phyloP scores from a whole-genome alignment of 768 basidiomycete species.

The Megacollybia marginata region DNA sequence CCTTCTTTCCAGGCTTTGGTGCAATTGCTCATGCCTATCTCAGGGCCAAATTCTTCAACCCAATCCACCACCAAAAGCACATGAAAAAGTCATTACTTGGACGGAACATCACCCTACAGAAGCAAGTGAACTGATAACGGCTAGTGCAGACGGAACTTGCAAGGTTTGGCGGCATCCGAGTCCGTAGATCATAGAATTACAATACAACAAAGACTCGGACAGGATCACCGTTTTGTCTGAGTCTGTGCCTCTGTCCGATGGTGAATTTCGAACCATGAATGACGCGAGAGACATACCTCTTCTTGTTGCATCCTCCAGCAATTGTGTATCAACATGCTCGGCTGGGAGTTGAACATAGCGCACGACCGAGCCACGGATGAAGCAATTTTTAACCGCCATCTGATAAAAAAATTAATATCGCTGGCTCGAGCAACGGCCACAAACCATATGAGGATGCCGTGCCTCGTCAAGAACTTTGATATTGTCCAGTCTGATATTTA shows the following conservation, averaged over 20 bases:
- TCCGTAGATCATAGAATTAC: not conserved
- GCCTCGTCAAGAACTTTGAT: conserved; percentile 91
- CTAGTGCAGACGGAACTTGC: conserved; percentile 85
- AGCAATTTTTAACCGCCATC: conserved; percentile 99
- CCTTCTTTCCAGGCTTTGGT: conserved; percentile 4
- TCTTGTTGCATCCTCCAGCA: conserved; percentile 93
- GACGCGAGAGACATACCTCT: conserved; percentile 52
- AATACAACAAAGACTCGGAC: not conserved
- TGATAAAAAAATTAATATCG: conserved; percentile 21
- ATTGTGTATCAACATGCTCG: conserved; percentile 88
- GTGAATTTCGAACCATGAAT: not conserved
- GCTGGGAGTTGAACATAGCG: conserved; percentile 94
- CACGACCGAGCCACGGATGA: conserved; percentile 97
- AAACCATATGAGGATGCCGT: conserved; percentile 95
- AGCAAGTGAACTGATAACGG: conserved; percentile 77
- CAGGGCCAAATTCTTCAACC: conserved; percentile 68
- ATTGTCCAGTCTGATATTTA: conserved; percentile 93
- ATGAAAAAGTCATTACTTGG: conserved; percentile 86
- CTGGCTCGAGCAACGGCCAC: conserved; percentile 11
- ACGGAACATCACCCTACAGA: conserved; percentile 84
- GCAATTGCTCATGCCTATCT: conserved; percentile 4
- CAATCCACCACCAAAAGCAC: conserved; percentile 70
- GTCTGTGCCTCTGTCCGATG: conserved; percentile 34
- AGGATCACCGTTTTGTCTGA: conserved; percentile 16
- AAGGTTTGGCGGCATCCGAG: conserved; percentile 74